phyloP scores from a whole-genome alignment of 257 asterid genomes.

The Scutellaria baicalensis region DNA sequence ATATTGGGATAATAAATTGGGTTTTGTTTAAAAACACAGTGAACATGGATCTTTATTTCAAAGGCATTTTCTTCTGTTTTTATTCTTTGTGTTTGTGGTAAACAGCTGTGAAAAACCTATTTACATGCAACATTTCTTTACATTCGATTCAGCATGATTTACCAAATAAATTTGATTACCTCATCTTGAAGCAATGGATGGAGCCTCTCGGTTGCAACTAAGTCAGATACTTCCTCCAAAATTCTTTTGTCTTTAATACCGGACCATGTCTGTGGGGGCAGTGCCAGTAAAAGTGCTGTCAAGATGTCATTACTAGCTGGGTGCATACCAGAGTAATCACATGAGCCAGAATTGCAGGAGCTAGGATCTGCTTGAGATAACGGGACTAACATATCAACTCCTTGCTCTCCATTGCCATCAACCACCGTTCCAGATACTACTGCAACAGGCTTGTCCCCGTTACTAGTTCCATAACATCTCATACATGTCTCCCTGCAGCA shows the following conservation, averaged over 20 bases:
- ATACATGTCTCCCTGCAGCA: constrained; percentile 71
- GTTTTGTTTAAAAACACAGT: too few species aligned
- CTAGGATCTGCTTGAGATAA: constrained; percentile 40
- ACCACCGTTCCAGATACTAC: constrained; percentile 75
- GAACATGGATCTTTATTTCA: too few species aligned
- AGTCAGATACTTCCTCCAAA: constrained; percentile 49
- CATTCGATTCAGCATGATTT: too few species aligned
- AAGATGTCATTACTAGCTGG: constrained; percentile 74
- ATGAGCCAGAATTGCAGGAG: constrained; percentile 35
- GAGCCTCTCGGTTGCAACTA: constrained; percentile 52
- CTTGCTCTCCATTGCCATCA: constrained; percentile 54
- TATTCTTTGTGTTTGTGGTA: too few species aligned
- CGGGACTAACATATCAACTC: constrained; percentile 80
- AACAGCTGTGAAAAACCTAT: too few species aligned
- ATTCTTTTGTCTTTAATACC: constrained; percentile 59
- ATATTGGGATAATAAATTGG: background rate
- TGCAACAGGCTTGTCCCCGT: constrained; percentile 47
- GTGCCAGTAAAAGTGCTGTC: constrained; percentile 76
- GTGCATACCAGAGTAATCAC: constrained; percentile 39
- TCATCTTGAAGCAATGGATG: constrained; percentile 85
- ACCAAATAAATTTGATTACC: constrained; percentile 33
- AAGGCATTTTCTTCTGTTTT: too few species aligned
- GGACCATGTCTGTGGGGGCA: constrained; percentile 87
- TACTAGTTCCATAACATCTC: constrained; percentile 65
- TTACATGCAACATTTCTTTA: too few species aligned